Evolutionary conservation across 2,329 filamentous ascomycete species (phyloP).

Genomic region (Apiospora malaysiana): DNA sequence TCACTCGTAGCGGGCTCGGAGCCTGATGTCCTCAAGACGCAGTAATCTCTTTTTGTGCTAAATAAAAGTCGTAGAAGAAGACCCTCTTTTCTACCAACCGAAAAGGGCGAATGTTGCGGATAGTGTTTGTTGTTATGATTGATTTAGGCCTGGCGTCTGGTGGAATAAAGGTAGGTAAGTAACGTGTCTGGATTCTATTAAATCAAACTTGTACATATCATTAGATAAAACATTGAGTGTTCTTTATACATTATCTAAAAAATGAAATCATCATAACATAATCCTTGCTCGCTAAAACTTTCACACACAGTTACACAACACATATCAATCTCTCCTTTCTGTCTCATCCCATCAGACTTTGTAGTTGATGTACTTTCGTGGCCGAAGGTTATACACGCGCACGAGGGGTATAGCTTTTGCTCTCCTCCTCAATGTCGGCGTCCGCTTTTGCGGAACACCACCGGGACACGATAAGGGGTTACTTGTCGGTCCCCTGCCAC

Average conservation of each 20-base stretch:
- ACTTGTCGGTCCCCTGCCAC: not conserved
- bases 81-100: not conserved
- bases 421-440: not conserved
- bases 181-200: not conserved
- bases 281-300: too few relatives aligned
- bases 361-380: not conserved
- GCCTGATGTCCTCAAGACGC: not conserved
- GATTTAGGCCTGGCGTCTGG: not conserved
- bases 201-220: not conserved
- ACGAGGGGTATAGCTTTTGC: not conserved
- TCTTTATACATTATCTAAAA: not conserved
- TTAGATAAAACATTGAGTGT: not conserved
- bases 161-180: not conserved
- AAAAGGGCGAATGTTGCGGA: not conserved
- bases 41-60: too few relatives aligned
- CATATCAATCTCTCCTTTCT: not conserved
- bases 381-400: not conserved
- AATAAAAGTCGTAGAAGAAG: not conserved
- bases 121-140: not conserved
- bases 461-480: not conserved
- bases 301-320: too few relatives aligned
- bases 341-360: not conserved
- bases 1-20: not conserved
- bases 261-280: too few relatives aligned
- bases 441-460: not conserved